These are phyloP conservation scores for Hemisphaericaspora subhashii DNA, from an alignment of 1,139 yeast species.

Conservation along the genomic window DNA sequence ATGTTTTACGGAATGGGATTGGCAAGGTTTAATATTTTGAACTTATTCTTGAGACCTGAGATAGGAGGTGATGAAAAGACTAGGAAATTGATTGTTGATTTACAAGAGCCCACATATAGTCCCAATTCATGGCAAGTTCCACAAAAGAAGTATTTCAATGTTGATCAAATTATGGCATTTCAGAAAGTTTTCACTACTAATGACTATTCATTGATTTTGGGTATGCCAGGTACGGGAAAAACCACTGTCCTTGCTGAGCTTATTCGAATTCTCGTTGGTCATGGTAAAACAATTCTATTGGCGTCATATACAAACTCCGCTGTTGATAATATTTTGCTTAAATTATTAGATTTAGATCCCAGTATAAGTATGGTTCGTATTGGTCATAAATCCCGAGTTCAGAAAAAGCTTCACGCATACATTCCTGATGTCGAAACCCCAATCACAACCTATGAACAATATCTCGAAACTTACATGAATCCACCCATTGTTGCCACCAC, in stretches of 20 bases:
- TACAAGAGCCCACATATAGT: conserved; percentile 30
- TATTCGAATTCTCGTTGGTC: conserved; percentile 57
- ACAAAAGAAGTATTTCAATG: conserved; percentile 33
- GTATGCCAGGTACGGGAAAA: conserved; percentile 99
- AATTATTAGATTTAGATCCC: conserved; percentile 51
- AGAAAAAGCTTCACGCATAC: conserved; percentile 56
- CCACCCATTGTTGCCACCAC: conserved; percentile 87
- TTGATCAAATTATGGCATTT: conserved; percentile 71
- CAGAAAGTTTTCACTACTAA: conserved; percentile 60
- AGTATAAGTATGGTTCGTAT: conserved; percentile 54
- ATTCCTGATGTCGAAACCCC: conserved; percentile 46
- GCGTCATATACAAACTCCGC: conserved; percentile 95
- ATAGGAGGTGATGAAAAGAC: conserved; percentile 55
- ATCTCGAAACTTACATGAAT: conserved; percentile 43
- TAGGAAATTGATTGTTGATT: conserved; percentile 64
- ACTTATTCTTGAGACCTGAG: conserved; percentile 57
- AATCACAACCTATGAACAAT: conserved; percentile 46
- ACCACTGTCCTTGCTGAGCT: conserved; percentile 87
- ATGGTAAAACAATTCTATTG: conserved; percentile 67
- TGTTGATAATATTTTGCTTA: conserved; percentile 84
- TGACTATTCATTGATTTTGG: conserved; percentile 80
- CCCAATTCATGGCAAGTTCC: conserved; percentile 1
- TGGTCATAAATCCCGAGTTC: conserved; percentile 61
- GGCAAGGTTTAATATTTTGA: conserved; percentile 74
- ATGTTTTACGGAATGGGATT: conserved; percentile 71